phyloP scores from a whole-genome alignment of 768 basidiomycete species.

The Calocybe gangraenosa region DNA sequence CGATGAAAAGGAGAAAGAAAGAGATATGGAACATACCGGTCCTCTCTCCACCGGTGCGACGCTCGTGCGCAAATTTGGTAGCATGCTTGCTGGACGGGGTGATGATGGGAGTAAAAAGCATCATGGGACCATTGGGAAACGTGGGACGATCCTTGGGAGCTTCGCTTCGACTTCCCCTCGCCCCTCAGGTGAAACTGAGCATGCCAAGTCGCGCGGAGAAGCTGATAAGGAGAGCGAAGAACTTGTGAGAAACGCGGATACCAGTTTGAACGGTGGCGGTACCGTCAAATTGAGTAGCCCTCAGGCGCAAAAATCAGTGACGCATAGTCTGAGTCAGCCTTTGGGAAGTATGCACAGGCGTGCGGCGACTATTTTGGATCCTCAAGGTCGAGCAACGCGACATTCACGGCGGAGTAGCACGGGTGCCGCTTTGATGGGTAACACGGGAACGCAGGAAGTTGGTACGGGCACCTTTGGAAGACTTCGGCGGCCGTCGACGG shows the following conservation, averaged over 20 bases:
- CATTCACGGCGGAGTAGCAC: slow-evolving; percentile 80
- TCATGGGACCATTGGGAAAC: slow-evolving; percentile 30
- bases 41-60: slow-evolving; percentile 60
- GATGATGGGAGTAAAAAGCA: slow-evolving; percentile 39
- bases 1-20: slow-evolving; percentile 24
- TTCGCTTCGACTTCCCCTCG: slow-evolving; percentile 12
- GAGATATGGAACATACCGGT: slow-evolving; percentile 18
- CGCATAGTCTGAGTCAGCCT: slow-evolving; percentile 51
- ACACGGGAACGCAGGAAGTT: slow-evolving; percentile 21
- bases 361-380: slow-evolving; percentile 75
- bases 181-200: slow-evolving; percentile 10
- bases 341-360: slow-evolving; percentile 60
- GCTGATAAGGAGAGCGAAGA: slow-evolving; percentile 10
- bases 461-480: slow-evolving; percentile 54
- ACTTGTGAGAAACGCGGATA: slow-evolving; percentile 22
- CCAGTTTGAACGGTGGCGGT: slow-evolving; percentile 11
- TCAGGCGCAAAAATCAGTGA: slow-evolving; percentile 24
- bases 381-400: slow-evolving; percentile 53
- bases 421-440: slow-evolving; percentile 50
- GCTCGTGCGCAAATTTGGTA: slow-evolving; percentile 76
- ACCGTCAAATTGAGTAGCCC: slow-evolving; percentile 1
- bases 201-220: not conserved
- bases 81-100: slow-evolving; percentile 48
- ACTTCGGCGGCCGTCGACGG: slow-evolving; percentile 68
- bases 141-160: slow-evolving; percentile 18